These are phyloP conservation scores for Phytopythium ostracodes DNA, from an alignment of 352 stramenopile species.

Conservation along the genomic window DNA sequence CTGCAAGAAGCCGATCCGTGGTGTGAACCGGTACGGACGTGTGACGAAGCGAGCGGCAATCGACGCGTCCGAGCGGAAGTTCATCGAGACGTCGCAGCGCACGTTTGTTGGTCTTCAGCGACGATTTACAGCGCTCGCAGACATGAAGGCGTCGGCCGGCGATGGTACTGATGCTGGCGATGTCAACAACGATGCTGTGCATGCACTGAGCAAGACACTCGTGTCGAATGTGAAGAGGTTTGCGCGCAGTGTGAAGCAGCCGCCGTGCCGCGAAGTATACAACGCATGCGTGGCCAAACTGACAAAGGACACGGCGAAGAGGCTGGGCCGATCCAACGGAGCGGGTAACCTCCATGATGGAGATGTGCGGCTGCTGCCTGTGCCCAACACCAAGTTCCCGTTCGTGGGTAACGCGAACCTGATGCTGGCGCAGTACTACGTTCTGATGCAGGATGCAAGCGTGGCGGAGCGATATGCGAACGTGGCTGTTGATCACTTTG, in stretches of 20 bases:
- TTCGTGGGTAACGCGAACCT: constrained; percentile 27
- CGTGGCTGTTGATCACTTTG: constrained; percentile 15
- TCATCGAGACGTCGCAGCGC: constrained; percentile 27
- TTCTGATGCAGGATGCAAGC: constrained; percentile 4
- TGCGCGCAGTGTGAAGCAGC: constrained; percentile 15
- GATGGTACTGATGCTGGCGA: too few relatives aligned
- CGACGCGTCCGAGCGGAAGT: constrained; percentile 42
- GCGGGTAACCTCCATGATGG: background rate
- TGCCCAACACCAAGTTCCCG: constrained; percentile 27
- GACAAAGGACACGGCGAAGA: constrained; percentile 20
- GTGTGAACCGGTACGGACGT: constrained; percentile 37
- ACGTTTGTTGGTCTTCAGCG: constrained; percentile 18
- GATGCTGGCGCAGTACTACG: constrained; percentile 16
- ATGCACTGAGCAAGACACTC: constrained; percentile 10
- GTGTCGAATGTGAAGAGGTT: constrained; percentile 19
- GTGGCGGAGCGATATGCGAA: constrained; percentile 12
- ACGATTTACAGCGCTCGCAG: constrained; percentile 12
- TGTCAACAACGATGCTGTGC: background rate
- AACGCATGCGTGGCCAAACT: constrained; percentile 30
- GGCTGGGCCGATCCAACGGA: too few relatives aligned
- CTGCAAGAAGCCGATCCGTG: constrained; percentile 36
- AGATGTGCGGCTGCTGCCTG: constrained; percentile 10
- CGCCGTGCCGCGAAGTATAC: constrained; percentile 27
- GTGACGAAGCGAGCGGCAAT: constrained; percentile 38
- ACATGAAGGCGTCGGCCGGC: background rate